phyloP scores from a whole-genome alignment of 192 early-diverging fungal genomes.

The Phycomyces nitens region DNA sequence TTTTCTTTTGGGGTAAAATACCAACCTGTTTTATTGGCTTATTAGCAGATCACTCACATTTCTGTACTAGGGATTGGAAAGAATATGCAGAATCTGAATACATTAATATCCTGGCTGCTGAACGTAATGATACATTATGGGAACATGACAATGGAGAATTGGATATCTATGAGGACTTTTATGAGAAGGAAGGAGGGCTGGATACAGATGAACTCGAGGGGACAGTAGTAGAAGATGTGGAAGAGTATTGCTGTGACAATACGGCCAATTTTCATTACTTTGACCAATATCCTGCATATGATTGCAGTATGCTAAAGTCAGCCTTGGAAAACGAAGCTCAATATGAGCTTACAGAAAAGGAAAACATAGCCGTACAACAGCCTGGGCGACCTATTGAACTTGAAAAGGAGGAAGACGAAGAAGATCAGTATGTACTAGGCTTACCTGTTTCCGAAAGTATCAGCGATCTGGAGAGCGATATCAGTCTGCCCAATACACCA shows the following conservation, averaged over 20 bases:
- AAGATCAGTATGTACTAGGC: neutral
- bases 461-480: neutral
- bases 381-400: neutral
- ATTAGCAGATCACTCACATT: no score
- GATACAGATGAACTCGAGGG: neutral
- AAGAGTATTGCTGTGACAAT: neutral
- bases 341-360: neutral
- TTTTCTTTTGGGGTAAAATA: neutral
- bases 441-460: neutral
- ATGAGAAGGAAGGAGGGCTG: no score
- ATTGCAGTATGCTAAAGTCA: no score
- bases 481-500: neutral
- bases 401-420: neutral
- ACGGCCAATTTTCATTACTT: neutral
- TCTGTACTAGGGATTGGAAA: constrained; percentile 13
- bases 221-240: neutral
- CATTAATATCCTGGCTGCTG: constrained; percentile 6
- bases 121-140: constrained; percentile 16
- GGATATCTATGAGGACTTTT: no score
- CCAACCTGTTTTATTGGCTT: neutral
- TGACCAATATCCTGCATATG: no score
- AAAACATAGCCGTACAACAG: neutral
- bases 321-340: neutral
- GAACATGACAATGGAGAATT: neutral
- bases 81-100: constrained; percentile 22